A percentile compares a stretch with the other conserved stretches of the same genome.
These are phyloP conservation scores for Melanogaster broomeanus DNA, from an alignment of 768 basidiomycete genomes.

Conservation along the genomic window DNA sequence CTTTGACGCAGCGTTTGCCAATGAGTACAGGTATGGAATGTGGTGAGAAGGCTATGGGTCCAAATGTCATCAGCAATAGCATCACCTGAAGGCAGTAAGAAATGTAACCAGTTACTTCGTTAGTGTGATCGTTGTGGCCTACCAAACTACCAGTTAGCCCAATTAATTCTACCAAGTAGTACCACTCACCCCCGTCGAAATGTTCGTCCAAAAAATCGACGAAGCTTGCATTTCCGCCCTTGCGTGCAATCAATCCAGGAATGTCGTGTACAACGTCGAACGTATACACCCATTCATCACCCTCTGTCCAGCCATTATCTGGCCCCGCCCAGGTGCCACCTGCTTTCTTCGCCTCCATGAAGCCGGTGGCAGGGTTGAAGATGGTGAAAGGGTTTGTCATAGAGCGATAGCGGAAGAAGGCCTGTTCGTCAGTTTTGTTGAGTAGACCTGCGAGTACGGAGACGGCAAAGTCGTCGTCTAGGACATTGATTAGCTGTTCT, in stretches of 20 bases:
- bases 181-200: constrained; percentile 44
- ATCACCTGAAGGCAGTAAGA: neutral
- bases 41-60: constrained; percentile 74
- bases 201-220: constrained; percentile 65
- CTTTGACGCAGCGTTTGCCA: constrained; percentile 70
- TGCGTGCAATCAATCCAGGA: constrained; percentile 55
- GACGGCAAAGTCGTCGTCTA: constrained; percentile 80
- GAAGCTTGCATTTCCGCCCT: constrained; percentile 68
- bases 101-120: constrained; percentile 56
- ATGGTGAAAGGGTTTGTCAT: constrained; percentile 58
- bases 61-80: constrained; percentile 5
- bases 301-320: constrained; percentile 80
- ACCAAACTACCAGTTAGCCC: constrained; percentile 18
- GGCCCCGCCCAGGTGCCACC: constrained; percentile 74
- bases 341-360: constrained; percentile 78
- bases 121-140: constrained; percentile 82
- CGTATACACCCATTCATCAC: constrained; percentile 76
- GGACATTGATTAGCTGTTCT: neutral
- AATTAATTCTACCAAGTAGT: neutral
- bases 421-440: constrained; percentile 49
- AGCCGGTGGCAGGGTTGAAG: constrained; percentile 67
- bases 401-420: constrained; percentile 57
- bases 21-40: constrained; percentile 79
- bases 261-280: constrained; percentile 78
- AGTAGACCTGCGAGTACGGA: constrained; percentile 60